These are phyloP conservation scores for Triticum timopheevii DNA, from an alignment of 176 grass and related monocot genomes.

Conservation along the genomic window DNA sequence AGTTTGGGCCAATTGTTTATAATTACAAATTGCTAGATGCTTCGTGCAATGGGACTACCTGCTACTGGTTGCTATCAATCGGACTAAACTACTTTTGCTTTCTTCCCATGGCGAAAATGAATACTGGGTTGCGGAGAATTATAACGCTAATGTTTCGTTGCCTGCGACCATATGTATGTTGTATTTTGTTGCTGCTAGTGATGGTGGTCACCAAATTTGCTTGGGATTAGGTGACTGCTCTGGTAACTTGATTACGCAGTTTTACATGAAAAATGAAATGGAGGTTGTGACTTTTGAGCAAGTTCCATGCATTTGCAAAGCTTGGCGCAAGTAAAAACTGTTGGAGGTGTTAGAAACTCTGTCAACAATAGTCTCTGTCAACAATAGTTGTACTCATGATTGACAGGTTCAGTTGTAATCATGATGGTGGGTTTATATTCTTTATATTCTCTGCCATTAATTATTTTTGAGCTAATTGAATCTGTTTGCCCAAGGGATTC, in stretches of 20 bases:
- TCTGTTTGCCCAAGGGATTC: background rate
- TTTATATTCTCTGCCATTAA: background rate
- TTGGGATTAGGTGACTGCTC: background rate
- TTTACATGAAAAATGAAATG: background rate
- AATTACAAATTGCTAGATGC: constrained; percentile 17
- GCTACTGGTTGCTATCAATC: background rate
- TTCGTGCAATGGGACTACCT: background rate
- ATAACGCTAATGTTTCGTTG: background rate
- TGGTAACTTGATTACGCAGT: constrained; percentile 8
- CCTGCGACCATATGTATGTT: background rate
- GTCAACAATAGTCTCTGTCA: background rate
- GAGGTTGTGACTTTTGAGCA: background rate
- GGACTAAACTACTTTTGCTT: background rate
- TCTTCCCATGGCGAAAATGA: constrained; percentile 17
- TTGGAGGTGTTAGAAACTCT: background rate
- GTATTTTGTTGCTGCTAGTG: constrained; percentile 8
- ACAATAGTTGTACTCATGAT: background rate
- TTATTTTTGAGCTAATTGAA: constrained; percentile 16
- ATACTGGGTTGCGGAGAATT: background rate
- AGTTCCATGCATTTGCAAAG: background rate
- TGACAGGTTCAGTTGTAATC: constrained; percentile 2
- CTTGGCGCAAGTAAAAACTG: background rate
- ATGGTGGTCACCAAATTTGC: background rate
- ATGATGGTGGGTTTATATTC: background rate
- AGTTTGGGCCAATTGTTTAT: background rate